These are phyloP conservation scores for Chlamydomonas reinhardtii DNA, from an alignment of 163 green algal genomes.

Conservation along the genomic window DNA sequence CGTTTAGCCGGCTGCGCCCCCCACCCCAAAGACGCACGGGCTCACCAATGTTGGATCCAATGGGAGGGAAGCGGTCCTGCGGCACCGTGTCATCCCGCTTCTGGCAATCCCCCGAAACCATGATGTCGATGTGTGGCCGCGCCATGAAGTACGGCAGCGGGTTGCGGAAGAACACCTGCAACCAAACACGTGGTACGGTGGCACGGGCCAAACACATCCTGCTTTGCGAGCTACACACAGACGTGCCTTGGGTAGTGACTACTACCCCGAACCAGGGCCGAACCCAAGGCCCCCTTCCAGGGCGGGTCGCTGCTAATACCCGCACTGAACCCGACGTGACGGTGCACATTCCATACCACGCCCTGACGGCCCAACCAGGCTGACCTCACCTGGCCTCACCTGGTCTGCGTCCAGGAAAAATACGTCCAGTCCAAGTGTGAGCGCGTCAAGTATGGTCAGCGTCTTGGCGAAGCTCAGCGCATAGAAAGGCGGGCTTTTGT, in stretches of 20 bases:
- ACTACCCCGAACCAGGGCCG: too few relatives aligned
- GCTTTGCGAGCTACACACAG: too few relatives aligned
- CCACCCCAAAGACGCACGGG: too few relatives aligned
- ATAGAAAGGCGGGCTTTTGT: background rate
- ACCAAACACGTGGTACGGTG: too few relatives aligned
- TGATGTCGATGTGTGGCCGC: background rate
- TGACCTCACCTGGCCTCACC: background rate
- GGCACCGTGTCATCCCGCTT: background rate
- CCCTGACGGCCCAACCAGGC: too few relatives aligned
- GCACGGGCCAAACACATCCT: too few relatives aligned
- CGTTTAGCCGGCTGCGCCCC: too few relatives aligned
- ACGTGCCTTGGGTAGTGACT: too few relatives aligned
- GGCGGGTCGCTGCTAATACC: too few relatives aligned
- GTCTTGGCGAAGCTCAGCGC: constrained; percentile 11
- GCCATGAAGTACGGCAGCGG: constrained; percentile 22
- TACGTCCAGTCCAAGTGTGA: background rate
- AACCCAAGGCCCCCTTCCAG: too few relatives aligned
- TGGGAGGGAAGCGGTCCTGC: background rate
- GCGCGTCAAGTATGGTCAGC: background rate
- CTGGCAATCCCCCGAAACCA: constrained; percentile 3
- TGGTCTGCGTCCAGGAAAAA: constrained; percentile 16
- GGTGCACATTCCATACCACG: too few relatives aligned
- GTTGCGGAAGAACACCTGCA: constrained; percentile 19
- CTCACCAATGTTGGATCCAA: background rate
- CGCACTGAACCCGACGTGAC: too few relatives aligned